phyloP scores from a whole-genome alignment of 352 stramenopile species.

The Globisporangium cystogenes region DNA sequence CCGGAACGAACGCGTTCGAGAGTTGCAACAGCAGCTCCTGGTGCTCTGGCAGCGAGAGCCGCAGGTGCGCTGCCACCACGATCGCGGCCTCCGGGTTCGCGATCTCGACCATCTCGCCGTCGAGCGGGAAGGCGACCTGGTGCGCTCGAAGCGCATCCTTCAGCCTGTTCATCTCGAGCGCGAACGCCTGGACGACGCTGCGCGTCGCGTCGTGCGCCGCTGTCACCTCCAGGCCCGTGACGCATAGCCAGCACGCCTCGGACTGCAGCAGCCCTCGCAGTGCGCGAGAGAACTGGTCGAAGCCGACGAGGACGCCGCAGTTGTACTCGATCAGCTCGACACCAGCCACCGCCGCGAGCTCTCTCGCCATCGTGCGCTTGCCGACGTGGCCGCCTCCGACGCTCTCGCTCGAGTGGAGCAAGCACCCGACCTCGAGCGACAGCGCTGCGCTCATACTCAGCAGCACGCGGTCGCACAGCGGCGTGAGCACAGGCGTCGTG shows the following conservation, averaged over 20 bases:
- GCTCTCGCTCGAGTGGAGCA: conserved; percentile 27
- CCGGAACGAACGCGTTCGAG: conserved; percentile 33
- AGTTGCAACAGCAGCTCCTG: conserved; percentile 43
- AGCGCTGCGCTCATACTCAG: conserved; percentile 51
- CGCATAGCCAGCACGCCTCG: conserved; percentile 31
- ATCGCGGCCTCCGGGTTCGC: conserved; percentile 28
- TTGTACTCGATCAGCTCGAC: conserved; percentile 35
- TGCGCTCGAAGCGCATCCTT: conserved; percentile 34
- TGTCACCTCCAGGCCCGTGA: conserved; percentile 30
- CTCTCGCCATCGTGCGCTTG: conserved; percentile 37
- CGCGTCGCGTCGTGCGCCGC: conserved; percentile 1
- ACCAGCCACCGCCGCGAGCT: conserved; percentile 40
- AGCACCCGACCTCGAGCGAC: conserved; percentile 39
- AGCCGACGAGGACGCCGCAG: conserved; percentile 25
- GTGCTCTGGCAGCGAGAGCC: conserved; percentile 21
- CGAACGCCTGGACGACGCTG: conserved; percentile 26
- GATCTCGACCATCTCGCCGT: conserved; percentile 30
- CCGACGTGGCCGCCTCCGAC: conserved; percentile 17
- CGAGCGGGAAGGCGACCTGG: conserved; percentile 25
- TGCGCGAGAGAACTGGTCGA: conserved; percentile 32
- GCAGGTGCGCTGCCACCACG: conserved; percentile 26
- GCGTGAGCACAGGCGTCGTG: conserved; percentile 36
- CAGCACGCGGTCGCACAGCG: conserved; percentile 51
- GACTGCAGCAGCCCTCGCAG: conserved; percentile 33
- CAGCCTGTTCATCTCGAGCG: conserved; percentile 39